Evolutionary conservation across 306 rosid species (phyloP), one percentile per base, ranked within the genome.

Genomic region (Acmispon strigosus): DNA sequence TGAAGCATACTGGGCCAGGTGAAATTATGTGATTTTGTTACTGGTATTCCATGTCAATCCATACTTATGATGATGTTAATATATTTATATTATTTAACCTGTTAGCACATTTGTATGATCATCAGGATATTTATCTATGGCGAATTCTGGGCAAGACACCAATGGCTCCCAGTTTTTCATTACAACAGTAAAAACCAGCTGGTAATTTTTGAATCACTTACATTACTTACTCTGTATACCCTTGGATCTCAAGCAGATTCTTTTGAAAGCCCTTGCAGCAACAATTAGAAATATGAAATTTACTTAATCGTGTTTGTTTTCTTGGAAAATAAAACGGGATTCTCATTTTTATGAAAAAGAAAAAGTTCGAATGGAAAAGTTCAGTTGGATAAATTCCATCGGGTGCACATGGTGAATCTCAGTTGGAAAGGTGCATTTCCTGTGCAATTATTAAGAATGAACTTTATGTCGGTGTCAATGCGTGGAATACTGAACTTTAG

Each of bases 161-260:
- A 94, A 94, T 8, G 97, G 98, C 69, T 94, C 98, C 0, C 98
- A 93, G 50, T 93, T 90, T 82, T 93, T 90, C 81, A 88, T 93
- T 43, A 88, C 94, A 4, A 93, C 98, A 2, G 78, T 88, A 36
- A 88, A 82, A 84, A 90, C 97, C 17, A 63, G 79, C 86, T 90
- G 98, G 97, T 93, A 86, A 72, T 34, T 65, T 39, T 39, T 62
- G 43, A 37, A 43, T 74, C 18, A 63, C 60, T 62, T 34, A 41
- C 3, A 37, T 16, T 43, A 12, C 49, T 50, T 63, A 11, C 65
- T 70, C 20, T 69, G 10, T 37, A 5, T 58, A 49, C 32, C 3
- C 15, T 45, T 12, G 69, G 41, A 72, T 20, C 52, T 73, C 13
- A 13, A 50, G 24, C 12, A 37, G 9, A 8, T 58, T 58, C 39